These are phyloP conservation scores for Adansonia digitata DNA, from an alignment of 345 rosid genomes.

Conservation along the genomic window DNA sequence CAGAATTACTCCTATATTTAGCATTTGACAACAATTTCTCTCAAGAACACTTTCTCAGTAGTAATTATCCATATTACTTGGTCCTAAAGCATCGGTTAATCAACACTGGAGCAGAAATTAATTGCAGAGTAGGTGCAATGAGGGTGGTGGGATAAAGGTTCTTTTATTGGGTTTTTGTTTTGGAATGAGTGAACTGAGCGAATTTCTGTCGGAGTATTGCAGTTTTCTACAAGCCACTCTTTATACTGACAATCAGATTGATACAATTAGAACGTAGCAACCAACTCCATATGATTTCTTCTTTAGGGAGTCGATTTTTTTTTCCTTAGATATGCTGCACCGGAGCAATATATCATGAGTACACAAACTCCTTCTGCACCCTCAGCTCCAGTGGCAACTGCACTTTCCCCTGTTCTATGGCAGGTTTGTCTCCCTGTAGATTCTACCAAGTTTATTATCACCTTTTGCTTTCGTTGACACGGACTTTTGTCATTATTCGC, in stretches of 20 bases:
- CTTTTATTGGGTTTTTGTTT: neutral
- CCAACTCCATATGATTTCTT: neutral
- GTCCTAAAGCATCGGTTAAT: neutral
- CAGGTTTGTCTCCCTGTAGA: slow-evolving; percentile 49
- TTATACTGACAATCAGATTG: neutral
- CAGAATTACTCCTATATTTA: neutral
- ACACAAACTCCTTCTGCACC: slow-evolving; percentile 99
- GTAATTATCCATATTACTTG: neutral
- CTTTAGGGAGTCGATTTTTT: neutral
- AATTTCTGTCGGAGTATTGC: neutral
- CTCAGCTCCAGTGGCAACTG: slow-evolving; percentile 93
- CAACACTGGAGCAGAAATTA: neutral
- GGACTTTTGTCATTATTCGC: slow-evolving; percentile 14
- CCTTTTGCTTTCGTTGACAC: slow-evolving; percentile 13
- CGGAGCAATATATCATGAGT: slow-evolving; percentile 99
- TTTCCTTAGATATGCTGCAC: slow-evolving; percentile 75
- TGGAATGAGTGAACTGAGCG: neutral
- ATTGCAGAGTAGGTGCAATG: neutral
- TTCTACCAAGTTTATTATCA: slow-evolving; percentile 2
- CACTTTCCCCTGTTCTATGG: slow-evolving; percentile 34
- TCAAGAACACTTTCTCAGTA: neutral
- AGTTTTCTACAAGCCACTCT: neutral
- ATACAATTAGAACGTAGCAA: neutral
- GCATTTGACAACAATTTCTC: neutral
- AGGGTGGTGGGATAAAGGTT: neutral